Base-by-base conservation (phyloP, 139 green algal species). In the Picochlorum sp. region DNA sequence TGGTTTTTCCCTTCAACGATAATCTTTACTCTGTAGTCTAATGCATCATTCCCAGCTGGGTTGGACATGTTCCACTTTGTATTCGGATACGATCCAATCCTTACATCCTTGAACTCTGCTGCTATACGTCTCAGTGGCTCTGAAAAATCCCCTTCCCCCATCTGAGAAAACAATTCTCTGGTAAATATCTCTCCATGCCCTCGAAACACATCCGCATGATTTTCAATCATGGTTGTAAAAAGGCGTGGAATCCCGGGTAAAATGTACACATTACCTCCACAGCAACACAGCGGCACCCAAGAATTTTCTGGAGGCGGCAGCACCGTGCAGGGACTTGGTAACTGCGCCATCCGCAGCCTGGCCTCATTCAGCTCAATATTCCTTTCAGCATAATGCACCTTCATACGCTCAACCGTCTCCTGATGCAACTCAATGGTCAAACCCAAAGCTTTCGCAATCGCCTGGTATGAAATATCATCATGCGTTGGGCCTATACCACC, bases 401-500 rank as follows among this genome's bases (percentile, higher is more conserved):
- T 30, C 85, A 93, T 93, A 26, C 70, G 66, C 44, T 80, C 59
- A 28, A 85, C 79, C 3, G 83, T 90, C 15, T 74, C 72, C 54
- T 72, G 26, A 56, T 90, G 80, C 50, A 84, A 61, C 57, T 74
- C 28, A 44, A 90, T 65, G 28, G 61, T 45, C 23, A 51, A n/a
- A 68, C 72, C 67, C 61, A 76, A 74, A 38, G 87, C 87, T 23
- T 49, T 28, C 2, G 87, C 79, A 4, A 95, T 60, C 10, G 68
- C 74, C 56, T 83, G 76, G 58, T 94, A 91, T 15, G 89, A 96
- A 6, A 93, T 77, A 72, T 96, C 89, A 70, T 96, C 89, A 30
- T 95, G 81, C 0, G 89, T 96, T 13, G 89, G 88, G 0, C 89
- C 89, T 20, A 96, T 87, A 45, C 89, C 89, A 4, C 89, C 89